Conservation (phyloP, 805 yeast species). For the Lipomyces starkeyi region DNA sequence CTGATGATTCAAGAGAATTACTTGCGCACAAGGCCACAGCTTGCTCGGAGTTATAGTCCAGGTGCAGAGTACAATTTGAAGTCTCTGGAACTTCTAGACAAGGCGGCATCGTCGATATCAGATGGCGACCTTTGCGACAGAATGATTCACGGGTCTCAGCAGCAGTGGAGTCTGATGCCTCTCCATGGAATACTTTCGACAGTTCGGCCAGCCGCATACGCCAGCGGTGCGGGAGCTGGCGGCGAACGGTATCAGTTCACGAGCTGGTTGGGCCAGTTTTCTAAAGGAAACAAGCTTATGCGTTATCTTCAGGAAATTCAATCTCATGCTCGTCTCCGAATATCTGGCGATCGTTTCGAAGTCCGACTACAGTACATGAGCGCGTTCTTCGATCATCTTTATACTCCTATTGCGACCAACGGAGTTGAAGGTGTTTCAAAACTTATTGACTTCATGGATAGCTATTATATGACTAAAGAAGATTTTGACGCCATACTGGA, state of each 20-base stretch:
- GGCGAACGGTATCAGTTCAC: constrained; percentile 78
- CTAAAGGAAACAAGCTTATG: constrained; percentile 57
- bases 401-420: constrained; percentile 60
- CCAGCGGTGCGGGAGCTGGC: constrained; percentile 67
- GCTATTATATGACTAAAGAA: constrained; percentile 82
- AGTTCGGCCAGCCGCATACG: constrained; percentile 74
- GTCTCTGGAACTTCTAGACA: constrained; percentile 67
- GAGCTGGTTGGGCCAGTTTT: constrained; percentile 36
- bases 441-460: constrained; percentile 77
- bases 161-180: constrained; percentile 70
- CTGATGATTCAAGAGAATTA: constrained; percentile 97
- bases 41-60: constrained; percentile 39
- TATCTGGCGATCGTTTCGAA: constrained; percentile 76
- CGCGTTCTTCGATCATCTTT: constrained; percentile 59
- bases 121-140: constrained; percentile 80
- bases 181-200: constrained; percentile 87
- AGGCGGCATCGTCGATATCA: constrained; percentile 89
- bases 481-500: constrained; percentile 93
- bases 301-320: constrained; percentile 86
- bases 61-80: constrained; percentile 48
- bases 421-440: constrained; percentile 70
- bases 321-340: constrained; percentile 80
- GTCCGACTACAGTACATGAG: constrained; percentile 74
- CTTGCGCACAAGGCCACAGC: constrained; percentile 64
- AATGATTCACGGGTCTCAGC: constrained; percentile 67